These are phyloP conservation scores for Aspergillus floridensis DNA, from an alignment of 2,329 filamentous ascomycete genomes.

Conservation along the genomic window DNA sequence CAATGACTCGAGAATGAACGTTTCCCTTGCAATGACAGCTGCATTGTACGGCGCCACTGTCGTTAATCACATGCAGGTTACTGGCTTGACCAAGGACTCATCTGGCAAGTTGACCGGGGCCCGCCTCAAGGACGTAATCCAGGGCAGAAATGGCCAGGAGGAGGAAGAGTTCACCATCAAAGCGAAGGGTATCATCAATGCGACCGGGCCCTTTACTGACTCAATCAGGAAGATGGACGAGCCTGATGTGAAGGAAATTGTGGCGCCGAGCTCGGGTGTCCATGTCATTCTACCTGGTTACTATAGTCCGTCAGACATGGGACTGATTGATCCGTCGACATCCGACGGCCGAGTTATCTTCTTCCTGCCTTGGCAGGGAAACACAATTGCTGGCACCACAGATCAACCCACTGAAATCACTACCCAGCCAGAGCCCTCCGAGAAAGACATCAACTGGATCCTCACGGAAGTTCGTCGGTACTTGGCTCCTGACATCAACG, in stretches of 20 bases:
- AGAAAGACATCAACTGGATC: conserved; percentile 87
- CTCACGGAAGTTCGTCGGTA: conserved; percentile 79
- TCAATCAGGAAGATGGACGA: conserved; percentile 84
- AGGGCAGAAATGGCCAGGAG: conserved; percentile 62
- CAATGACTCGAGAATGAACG: conserved; percentile 91
- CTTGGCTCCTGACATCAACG: conserved; percentile 77
- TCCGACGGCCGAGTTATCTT: conserved; percentile 89
- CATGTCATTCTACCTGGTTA: conserved; percentile 86
- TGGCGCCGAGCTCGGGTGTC: conserved; percentile 79
- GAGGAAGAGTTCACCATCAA: conserved; percentile 66
- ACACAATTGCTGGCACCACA: conserved; percentile 86
- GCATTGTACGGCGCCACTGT: conserved; percentile 82
- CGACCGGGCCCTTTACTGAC: conserved; percentile 84
- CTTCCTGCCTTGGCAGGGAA: conserved; percentile 90
- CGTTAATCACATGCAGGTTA: conserved; percentile 81
- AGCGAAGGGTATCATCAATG: conserved; percentile 82
- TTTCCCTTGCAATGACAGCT: conserved; percentile 82
- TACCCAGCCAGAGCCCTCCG: conserved; percentile 71
- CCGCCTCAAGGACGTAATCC: conserved; percentile 67
- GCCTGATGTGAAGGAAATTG: conserved; percentile 68
- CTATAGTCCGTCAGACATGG: conserved; percentile 82
- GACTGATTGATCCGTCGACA: conserved; percentile 79
- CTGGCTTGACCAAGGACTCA: conserved; percentile 69
- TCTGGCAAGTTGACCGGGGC: conserved; percentile 72
- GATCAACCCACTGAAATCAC: conserved; percentile 73